phyloP scores from a whole-genome alignment of 495 filamentous ascomycete genomes.

The Rusavskia elegans region DNA sequence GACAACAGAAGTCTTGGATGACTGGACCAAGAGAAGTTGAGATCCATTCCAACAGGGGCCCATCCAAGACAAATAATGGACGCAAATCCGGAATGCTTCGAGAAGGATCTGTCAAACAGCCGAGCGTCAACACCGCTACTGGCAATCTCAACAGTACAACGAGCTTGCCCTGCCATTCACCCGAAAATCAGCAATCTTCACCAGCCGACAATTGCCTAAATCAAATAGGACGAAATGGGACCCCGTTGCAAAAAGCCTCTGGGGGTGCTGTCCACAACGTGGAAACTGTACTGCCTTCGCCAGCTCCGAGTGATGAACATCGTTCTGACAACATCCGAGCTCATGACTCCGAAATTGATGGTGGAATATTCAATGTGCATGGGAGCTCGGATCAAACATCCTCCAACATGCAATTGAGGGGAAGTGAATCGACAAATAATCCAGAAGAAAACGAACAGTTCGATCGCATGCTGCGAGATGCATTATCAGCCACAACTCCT shows the following conservation, averaged over 20 bases:
- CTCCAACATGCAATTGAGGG: neutral
- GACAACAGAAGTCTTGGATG: slow-evolving; percentile 56
- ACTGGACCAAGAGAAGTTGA: slow-evolving; percentile 4
- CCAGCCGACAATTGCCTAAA: neutral
- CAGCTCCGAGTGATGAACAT: slow-evolving; percentile 37
- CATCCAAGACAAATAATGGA: neutral
- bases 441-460: no score
- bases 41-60: neutral
- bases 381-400: neutral
- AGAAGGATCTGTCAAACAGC: no score
- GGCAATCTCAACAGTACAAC: no score
- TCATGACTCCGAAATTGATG: slow-evolving; percentile 3
- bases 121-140: no score
- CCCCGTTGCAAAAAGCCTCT: neutral
- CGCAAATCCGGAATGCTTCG: neutral
- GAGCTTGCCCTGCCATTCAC: neutral
- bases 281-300: slow-evolving; percentile 30
- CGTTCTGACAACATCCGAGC: slow-evolving; percentile 18
- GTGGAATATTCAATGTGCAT: neutral
- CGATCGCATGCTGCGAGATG: no score
- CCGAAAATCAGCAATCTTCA: neutral
- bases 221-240: neutral
- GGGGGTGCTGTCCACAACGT: neutral
- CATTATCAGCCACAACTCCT: no score
- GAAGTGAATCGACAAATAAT: no score